Evolutionary conservation across 345 rosid genomes (phyloP), one percentile per base, ranked within the genome.

Genomic region (Geranium rotundifolium): DNA sequence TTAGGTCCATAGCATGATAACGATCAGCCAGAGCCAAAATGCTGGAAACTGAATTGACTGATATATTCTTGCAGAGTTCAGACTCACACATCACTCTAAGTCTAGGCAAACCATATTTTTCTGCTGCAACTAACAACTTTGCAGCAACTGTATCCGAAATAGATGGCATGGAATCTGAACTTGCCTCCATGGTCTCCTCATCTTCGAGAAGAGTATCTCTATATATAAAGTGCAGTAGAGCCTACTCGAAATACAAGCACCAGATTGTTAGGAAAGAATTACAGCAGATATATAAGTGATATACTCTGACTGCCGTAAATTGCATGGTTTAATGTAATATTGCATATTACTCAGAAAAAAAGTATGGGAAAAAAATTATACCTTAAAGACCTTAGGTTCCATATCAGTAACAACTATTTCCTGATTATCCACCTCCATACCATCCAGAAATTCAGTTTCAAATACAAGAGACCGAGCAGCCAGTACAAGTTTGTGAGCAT

Each of bases 381-480:
- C 98, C 96, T 89, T 90, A 66, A 89, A 87, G 69, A 93, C 95
- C 66, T 73, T 82, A 23, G 90, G 97, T 71, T 89, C 96, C 82
- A 81, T 83, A 73, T 93, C 97, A 6, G 73, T 71, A 67, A 92
- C 72, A 69, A 74, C 63, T 19, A 87, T 63, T 63, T 85, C 89
- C 6, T 49, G 31, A 63, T 71, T 68, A 70, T 81, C 95, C 70
- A 79, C 91, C 65, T 80, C 91, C 66, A 72, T 74, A 60, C 61
- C 71, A 77, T 89, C 82, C 57, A 70, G 74, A 75, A 89, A 76
- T 73, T 84, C 85, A 66, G 77, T 74, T 75, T 87, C 90, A 57
- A 89, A 87, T 56, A 87, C 88, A 64, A 89, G 88, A 60, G 99
- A 87, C 50, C 97, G 75, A 70, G 96, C 90, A 71, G 87, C 85